Conservation (phyloP, 345 rosid species). For the Salix caprea region DNA sequence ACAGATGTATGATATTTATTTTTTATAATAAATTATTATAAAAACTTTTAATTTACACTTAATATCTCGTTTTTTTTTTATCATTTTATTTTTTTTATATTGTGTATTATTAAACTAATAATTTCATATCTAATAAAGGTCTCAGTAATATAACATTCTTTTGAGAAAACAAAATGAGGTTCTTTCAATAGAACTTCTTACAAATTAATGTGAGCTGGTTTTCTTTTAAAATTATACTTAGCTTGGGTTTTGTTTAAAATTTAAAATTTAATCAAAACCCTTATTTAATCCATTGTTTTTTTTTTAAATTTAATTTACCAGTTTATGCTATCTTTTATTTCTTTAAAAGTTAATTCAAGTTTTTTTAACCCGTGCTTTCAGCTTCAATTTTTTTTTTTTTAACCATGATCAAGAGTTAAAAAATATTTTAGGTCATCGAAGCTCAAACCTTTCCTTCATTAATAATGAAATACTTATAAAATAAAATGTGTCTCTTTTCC, state of each 20-base stretch:
- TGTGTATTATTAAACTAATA: too few species aligned
- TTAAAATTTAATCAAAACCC: too few species aligned
- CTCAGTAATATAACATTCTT: neutral
- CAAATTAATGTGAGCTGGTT: neutral
- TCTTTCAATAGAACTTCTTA: neutral
- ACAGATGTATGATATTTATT: too few species aligned
- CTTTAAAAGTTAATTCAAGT: neutral
- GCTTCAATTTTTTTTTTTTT: too few species aligned
- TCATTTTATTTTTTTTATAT: too few species aligned
- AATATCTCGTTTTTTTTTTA: too few species aligned
- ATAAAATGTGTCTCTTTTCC: neutral
- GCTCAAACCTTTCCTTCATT: neutral
- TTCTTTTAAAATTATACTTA: neutral
- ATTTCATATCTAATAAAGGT: neutral
- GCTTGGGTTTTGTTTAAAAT: neutral
- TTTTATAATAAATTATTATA: too few species aligned
- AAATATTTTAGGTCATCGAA: neutral
- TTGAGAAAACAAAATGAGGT: neutral
- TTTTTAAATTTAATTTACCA: too few species aligned
- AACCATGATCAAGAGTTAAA: neutral
- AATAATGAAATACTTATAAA: neutral
- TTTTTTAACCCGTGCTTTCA: neutral
- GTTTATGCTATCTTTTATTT: neutral
- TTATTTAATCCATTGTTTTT: too few species aligned
- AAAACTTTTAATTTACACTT: too few species aligned